Evolutionary conservation across 2,329 filamentous ascomycete genomes (phyloP).

Genomic region (Alternaria conjuncta): DNA sequence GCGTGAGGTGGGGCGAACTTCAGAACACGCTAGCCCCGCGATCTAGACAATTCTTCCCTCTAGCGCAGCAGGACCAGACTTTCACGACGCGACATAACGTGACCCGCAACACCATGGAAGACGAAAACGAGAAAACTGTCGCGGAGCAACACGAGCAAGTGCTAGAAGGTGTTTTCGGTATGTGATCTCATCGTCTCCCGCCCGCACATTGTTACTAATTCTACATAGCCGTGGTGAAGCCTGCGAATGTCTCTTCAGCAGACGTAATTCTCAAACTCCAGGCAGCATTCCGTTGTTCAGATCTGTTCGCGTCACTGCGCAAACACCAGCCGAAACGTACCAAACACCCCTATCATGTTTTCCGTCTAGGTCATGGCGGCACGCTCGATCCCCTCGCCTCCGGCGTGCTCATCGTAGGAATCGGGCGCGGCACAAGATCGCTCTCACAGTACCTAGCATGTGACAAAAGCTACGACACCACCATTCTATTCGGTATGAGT

Average conservation of each 20-base stretch:
- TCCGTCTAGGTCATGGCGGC: slow-evolving; percentile 39
- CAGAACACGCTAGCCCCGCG: slow-evolving; percentile 1
- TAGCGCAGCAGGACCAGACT: not conserved
- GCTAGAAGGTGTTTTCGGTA: slow-evolving; percentile 35
- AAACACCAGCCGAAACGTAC: slow-evolving; percentile 25
- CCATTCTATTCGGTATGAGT: slow-evolving; percentile 36
- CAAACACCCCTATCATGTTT: too few relatives aligned
- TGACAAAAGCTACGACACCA: slow-evolving; percentile 39
- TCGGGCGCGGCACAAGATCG: slow-evolving; percentile 40
- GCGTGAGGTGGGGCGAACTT: not conserved
- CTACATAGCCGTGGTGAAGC: slow-evolving; percentile 29
- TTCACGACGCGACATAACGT: slow-evolving; percentile 1
- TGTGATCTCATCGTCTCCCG: not conserved
- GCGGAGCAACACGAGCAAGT: slow-evolving; percentile 4
- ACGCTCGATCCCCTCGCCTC: slow-evolving; percentile 40
- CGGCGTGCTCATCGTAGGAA: slow-evolving; percentile 39
- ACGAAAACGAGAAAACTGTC: not conserved
- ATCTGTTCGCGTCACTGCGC: slow-evolving; percentile 8
- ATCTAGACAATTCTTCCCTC: slow-evolving; percentile 3
- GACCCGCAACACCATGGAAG: slow-evolving; percentile 2
- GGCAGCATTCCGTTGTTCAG: slow-evolving; percentile 10
- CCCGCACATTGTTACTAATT: not conserved
- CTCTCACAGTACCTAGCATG: slow-evolving; percentile 34
- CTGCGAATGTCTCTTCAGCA: slow-evolving; percentile 29
- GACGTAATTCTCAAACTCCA: slow-evolving; percentile 33